Conservation (phyloP, 257 asterid genomes). For the Ballota nigra region DNA sequence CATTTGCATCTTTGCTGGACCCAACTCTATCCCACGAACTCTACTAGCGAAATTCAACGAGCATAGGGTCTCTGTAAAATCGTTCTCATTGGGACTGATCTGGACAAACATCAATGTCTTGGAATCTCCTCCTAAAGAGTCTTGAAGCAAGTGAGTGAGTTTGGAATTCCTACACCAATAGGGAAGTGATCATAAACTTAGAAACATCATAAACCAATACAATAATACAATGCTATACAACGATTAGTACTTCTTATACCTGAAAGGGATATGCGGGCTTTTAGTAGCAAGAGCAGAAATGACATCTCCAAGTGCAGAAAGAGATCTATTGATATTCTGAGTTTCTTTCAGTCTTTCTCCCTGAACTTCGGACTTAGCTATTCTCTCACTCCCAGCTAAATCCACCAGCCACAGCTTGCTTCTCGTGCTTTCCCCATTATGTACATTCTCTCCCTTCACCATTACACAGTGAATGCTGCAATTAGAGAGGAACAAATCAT, state of each 20-base stretch:
- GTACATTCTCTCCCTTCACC: slow-evolving; percentile 86
- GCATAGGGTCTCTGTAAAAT: slow-evolving; percentile 84
- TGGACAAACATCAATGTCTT: slow-evolving; percentile 96
- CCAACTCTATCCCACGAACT: slow-evolving; percentile 92
- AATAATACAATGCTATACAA: not conserved
- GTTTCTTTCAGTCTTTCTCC: slow-evolving; percentile 93
- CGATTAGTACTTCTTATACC: slow-evolving; percentile 35
- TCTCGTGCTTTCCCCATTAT: slow-evolving; percentile 81
- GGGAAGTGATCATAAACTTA: slow-evolving; percentile 13
- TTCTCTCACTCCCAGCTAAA: slow-evolving; percentile 92
- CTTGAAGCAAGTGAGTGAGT: slow-evolving; percentile 98
- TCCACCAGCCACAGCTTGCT: slow-evolving; percentile 97
- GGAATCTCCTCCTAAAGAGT: slow-evolving; percentile 97
- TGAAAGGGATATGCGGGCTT: slow-evolving; percentile 87
- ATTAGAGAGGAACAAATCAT: not conserved
- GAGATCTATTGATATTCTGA: slow-evolving; percentile 87
- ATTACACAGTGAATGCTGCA: slow-evolving; percentile 92
- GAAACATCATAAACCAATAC: not conserved
- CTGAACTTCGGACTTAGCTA: slow-evolving; percentile 90
- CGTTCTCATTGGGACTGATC: slow-evolving; percentile 91
- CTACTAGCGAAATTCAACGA: slow-evolving; percentile 93
- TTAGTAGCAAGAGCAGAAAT: slow-evolving; percentile 89
- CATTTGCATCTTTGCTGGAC: slow-evolving; percentile 92
- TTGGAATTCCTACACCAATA: slow-evolving; percentile 74
- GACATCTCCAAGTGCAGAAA: slow-evolving; percentile 96